phyloP scores from a whole-genome alignment of 345 rosid species.

The Aquilaria malaccensis region DNA sequence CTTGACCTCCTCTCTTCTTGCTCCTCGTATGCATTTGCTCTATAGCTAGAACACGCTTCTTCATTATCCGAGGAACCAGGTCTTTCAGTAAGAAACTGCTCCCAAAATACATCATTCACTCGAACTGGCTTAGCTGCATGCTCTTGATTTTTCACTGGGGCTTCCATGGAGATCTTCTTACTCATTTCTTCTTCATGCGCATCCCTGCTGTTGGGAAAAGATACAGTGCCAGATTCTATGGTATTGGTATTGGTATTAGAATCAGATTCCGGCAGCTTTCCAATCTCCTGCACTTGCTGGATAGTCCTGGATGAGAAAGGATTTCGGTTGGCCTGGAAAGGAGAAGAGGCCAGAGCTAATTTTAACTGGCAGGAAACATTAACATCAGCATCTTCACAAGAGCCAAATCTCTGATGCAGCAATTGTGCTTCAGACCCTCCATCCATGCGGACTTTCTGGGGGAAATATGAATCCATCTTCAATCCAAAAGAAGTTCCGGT shows the following conservation, averaged over 20 bases:
- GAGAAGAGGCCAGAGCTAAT: constrained; percentile 66
- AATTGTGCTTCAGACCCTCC: constrained; percentile 29
- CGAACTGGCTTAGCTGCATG: constrained; percentile 40
- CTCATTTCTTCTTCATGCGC: constrained; percentile 10
- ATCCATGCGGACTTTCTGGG: constrained; percentile 29
- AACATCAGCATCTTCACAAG: constrained; percentile 55
- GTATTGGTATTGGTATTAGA: constrained; percentile 16
- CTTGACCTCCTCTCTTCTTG: constrained; percentile 4
- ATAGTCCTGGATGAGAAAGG: constrained; percentile 29
- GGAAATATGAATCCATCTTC: constrained; percentile 28
- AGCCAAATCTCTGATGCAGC: constrained; percentile 31
- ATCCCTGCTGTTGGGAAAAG: constrained; percentile 17
- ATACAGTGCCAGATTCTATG: constrained; percentile 23
- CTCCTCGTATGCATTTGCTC: constrained; percentile 26
- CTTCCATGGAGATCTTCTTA: constrained; percentile 25
- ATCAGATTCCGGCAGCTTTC: constrained; percentile 23
- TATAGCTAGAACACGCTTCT: constrained; percentile 67
- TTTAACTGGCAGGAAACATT: constrained; percentile 70
- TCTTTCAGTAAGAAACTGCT: constrained; percentile 78
- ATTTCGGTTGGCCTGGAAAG: constrained; percentile 43
- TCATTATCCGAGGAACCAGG: constrained; percentile 72
- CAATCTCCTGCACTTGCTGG: constrained; percentile 30
- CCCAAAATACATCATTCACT: constrained; percentile 87
- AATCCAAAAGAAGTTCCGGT: constrained; percentile 54
- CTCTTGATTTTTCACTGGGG: constrained; percentile 32